Base-by-base conservation (phyloP, 441 rosid species). In the Capsella rubella region DNA sequence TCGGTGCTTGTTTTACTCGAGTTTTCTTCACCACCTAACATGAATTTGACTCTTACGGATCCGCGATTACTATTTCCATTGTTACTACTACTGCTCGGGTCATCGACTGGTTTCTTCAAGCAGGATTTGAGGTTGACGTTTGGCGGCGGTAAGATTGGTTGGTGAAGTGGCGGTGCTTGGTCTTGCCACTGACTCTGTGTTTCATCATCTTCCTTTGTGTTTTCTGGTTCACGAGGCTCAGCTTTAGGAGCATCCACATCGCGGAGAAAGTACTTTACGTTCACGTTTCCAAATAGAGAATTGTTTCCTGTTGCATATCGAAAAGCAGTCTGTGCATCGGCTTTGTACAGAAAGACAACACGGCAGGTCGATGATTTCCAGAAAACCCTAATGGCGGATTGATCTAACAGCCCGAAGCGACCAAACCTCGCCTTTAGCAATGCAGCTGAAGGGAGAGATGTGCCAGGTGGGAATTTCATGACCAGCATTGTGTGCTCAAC, bases 401-500 rank as follows among this genome's bases (percentile, higher is more conserved):
- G 93, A 78, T 95, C 98, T 51, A 95, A 68, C 32, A 97, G 82
- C 72, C 99, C 98, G 18, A 95, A 95, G 14, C 99, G 92, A 66
- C 96, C 97, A 64, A 95, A 88, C 68, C 87, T 92, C 7, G 99
- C 99, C 83, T 95, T 95, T 16, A 95, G 81, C 83, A 88, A 82
- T 4, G 97, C 86, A 28, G 76, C 85, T 28, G 99, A 95, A 15
- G 99, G 99, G 69, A 95, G 97, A 40, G 94, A 86, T 34, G 93
- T 84, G 64, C 80, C 78, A 2, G 90, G 98, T 78, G 98, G 97
- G 69, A 95, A 95, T 79, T 90, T 95, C 93, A 95, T 89, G 72
- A 95, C 94, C 82, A 95, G 90, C 97, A 95, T 90, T 10, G 99
- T 95, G 43, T 95, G 99, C 80, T 90, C 88, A 14, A 84, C 84